Base-by-base conservation (phyloP, 192 early-diverging fungal species). In the Linnemannia zychae region DNA sequence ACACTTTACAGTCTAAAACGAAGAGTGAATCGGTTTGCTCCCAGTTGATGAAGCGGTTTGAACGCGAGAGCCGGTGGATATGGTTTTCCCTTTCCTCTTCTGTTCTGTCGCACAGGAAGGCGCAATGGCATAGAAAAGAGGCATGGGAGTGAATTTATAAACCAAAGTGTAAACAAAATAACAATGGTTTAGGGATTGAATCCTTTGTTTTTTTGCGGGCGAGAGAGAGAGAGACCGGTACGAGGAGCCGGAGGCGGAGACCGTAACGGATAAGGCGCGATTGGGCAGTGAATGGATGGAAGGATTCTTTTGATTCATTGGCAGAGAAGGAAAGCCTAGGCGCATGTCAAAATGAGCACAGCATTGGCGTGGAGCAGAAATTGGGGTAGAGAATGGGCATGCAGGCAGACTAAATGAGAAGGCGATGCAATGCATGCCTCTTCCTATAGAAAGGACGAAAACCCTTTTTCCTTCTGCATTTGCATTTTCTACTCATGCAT, bases 271-370 rank as follows among this genome's bases (percentile, higher is more conserved):
- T 15, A 28, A 12, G 2, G 57, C 2, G 24, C 24, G 28, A 12
- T 24, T n/a, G 24, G 1, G 57, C 1, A 63, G 15, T 0, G 7
- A 15, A 24, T n/a, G 9, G 31, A 12, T 63, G 57, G 13, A 15
- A 24, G 24, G 13, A 2, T 52, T 0, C 20, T 52, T 18, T 52
- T 33, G 57, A 28, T 28, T 24, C 53, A 60, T n/a, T 60, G 53
- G 28, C 22, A 20, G n/a, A 24, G 24, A 11, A 60, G n/a, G 53
- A 63, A 63, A 31, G 24, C 52, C 7, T 13, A 31, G 28, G 28
- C 57, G 28, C 57, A 63, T 63, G 57, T n/a, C 57, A 60, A 28
- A 60, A 60, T 63, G 24, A 63, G 57, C 57, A 63, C 57, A 63
- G 57, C 57, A 9, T 9, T 44, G 40, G 40, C 40, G 9, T 44